Evolutionary conservation across 805 yeast species (phyloP), one percentile per base, ranked within the genome.

Genomic region (Starmerella sp.): DNA sequence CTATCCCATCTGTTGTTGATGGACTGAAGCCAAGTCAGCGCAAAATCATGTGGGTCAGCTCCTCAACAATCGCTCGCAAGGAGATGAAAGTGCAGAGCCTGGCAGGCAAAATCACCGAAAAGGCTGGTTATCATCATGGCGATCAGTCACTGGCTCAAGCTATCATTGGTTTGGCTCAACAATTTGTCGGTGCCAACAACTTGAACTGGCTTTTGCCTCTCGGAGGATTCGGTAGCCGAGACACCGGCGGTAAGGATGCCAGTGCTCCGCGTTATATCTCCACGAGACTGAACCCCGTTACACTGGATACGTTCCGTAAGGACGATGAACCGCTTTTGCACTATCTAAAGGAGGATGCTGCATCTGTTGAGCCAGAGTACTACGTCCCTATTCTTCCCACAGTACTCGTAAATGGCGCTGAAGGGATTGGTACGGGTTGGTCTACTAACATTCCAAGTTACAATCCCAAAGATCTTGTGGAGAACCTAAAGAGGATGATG

Each of bases 381-480:
- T 93, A 88, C 69, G 74, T 87, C 42, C 98, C 98, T 0, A 81
- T 93, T n/a, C 63, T 93, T 41, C 98, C 98, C 9, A 86, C 89
- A 87, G 67, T 93, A n/a, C 75, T 93, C 58, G 95, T 93, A 5
- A 93, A 93, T 66, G 98, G 98, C 55, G 77, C 91, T 8, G 98
- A 93, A 70, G 98, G 98, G 73, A 93, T 93, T 68, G 98, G 98
- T 59, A 90, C 98, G 48, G 98, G 98, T 61, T 93, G 97, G 97
- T 86, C 96, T 60, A 89, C 97, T 1, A 81, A 80, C 58, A 84
- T 93, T 59, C 98, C 98, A 0, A 81, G 86, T 42, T 91, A 79
- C 71, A 89, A 93, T 67, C 98, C 98, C 0, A 63, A 68, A 13
- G 97, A 91, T 66, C 74, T 93, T 57, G 88, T 88, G 30, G 72